These are phyloP conservation scores for Chaetothyriales sp. DNA, from an alignment of 2,329 filamentous ascomycete species.

Conservation along the genomic window DNA sequence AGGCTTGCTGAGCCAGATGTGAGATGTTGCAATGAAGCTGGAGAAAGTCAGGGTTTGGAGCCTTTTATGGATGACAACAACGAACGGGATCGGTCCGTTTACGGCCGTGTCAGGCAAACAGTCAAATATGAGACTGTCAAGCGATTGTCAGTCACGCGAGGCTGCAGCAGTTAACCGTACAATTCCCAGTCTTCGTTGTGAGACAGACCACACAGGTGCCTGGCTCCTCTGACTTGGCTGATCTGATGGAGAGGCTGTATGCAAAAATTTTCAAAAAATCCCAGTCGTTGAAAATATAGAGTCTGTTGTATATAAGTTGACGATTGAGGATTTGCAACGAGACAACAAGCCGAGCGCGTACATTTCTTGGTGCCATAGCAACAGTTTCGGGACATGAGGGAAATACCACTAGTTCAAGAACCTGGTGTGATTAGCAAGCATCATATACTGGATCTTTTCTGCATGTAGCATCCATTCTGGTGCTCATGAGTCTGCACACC, in stretches of 20 bases:
- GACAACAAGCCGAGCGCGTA: constrained; percentile 10
- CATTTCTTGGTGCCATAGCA: constrained; percentile 7
- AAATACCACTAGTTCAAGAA: constrained; percentile 11
- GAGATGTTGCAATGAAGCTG: not conserved
- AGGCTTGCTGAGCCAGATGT: not conserved
- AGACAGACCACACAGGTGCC: constrained; percentile 3
- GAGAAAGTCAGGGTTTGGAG: not conserved
- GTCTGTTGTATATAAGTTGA: constrained; percentile 13
- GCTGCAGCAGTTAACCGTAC: not conserved
- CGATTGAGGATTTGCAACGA: constrained; percentile 10
- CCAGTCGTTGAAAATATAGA: constrained; percentile 10
- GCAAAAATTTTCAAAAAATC: constrained; percentile 12
- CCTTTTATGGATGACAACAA: not conserved
- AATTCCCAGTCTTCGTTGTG: not conserved
- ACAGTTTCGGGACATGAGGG: constrained; percentile 9
- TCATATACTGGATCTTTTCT: constrained; percentile 13
- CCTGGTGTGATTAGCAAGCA: constrained; percentile 10
- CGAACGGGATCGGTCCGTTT: not conserved
- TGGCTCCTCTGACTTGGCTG: constrained; percentile 10
- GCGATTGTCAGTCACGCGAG: not conserved
- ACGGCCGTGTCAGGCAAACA: not conserved
- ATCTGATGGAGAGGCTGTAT: constrained; percentile 13
- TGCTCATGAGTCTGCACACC: constrained; percentile 11
- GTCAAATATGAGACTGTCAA: not conserved
- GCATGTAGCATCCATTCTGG: constrained; percentile 11